phyloP scores from a whole-genome alignment of 176 grass and related monocot genomes.

The Puccinellia tenuiflora region DNA sequence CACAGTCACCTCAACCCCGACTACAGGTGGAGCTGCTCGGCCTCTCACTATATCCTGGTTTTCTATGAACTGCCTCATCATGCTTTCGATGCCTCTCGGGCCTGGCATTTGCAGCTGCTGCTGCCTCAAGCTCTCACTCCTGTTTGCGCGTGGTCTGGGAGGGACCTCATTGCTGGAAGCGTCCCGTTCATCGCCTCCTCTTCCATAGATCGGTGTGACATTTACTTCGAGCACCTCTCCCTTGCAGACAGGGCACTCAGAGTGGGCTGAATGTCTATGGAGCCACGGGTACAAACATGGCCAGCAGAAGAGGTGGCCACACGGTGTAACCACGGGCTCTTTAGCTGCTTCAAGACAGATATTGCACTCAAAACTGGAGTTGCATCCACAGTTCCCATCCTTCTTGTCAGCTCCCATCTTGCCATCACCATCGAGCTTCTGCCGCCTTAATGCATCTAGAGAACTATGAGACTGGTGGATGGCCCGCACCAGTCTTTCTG shows the following conservation, averaged over 20 bases:
- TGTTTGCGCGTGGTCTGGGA: constrained; percentile 50
- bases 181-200: constrained; percentile 35
- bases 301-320: constrained; percentile 95
- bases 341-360: constrained; percentile 75
- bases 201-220: constrained; percentile 82
- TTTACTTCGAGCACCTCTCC: constrained; percentile 51
- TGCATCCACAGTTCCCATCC: constrained; percentile 33
- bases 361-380: constrained; percentile 69
- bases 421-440: constrained; percentile 32
- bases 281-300: constrained; percentile 81
- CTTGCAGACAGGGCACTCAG: constrained; percentile 88
- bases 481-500: constrained; percentile 39
- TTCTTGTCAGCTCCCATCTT: constrained; percentile 34
- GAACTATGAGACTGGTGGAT: constrained; percentile 49
- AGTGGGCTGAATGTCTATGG: constrained; percentile 27
- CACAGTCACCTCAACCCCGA: neutral
- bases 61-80: constrained; percentile 36
- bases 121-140: constrained; percentile 53
- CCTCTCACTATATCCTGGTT: constrained; percentile 32
- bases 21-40: constrained; percentile 12
- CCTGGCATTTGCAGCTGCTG: constrained; percentile 36
- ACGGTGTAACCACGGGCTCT: constrained; percentile 72
- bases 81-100: constrained; percentile 15
- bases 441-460: constrained; percentile 43
- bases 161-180: constrained; percentile 34